A percentile compares a stretch with the other conserved stretches of the same genome.
Evolutionary conservation across 345 rosid genomes (phyloP).

Genomic region (Citrus inodora): DNA sequence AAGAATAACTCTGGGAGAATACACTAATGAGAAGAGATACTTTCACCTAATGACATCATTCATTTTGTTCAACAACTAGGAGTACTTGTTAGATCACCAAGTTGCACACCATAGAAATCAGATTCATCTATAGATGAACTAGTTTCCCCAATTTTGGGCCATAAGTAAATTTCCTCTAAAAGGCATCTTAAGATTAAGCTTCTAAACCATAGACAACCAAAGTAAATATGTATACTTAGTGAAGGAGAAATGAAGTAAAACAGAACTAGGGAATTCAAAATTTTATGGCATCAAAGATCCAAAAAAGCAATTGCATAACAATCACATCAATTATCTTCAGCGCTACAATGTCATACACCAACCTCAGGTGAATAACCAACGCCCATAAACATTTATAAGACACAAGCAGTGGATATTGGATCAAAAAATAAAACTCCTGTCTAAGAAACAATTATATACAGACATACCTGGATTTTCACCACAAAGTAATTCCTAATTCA

Average conservation of each 20-base stretch:
- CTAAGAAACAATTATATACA: conserved; percentile 15
- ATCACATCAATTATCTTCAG: neutral
- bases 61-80: neutral
- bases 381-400: conserved; percentile 1
- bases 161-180: neutral
- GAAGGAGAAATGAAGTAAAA: neutral
- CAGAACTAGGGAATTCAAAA: neutral
- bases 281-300: neutral
- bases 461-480: conserved; percentile 25
- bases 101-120: neutral
- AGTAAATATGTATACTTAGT: neutral
- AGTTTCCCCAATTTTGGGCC: neutral
- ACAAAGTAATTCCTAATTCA: conserved; percentile 48
- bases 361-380: conserved; percentile 13
- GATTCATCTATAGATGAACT: neutral
- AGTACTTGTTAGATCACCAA: neutral
- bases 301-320: conserved; percentile 8
- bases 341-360: neutral
- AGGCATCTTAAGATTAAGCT: neutral
- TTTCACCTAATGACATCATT: neutral
- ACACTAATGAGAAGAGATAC: neutral
- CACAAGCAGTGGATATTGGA: neutral
- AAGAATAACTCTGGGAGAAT: neutral
- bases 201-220: neutral
- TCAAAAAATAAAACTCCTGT: neutral